Base-by-base conservation (phyloP, 2,329 filamentous ascomycete genomes). In the Ramularia collo-cygni region DNA sequence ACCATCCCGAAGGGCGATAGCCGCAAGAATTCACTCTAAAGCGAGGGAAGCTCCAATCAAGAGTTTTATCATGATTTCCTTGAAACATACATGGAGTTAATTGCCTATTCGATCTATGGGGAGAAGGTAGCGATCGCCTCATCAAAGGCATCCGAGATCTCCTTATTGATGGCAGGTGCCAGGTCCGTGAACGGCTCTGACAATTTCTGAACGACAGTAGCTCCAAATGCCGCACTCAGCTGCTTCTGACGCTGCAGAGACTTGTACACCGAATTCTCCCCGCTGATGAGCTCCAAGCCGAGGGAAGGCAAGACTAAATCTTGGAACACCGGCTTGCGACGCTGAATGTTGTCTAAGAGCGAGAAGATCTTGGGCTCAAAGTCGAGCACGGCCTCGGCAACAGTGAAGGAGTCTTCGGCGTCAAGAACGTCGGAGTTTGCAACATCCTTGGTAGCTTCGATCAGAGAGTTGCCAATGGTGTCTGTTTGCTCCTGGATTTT, bases 191-290 rank as follows among this genome's bases (percentile, higher is more conserved):
- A 33, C 6, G 31, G 31, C 15, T 33, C 31, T 3, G 31, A 19
- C 16, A 33, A 17, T 18, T 33, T 33, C 14, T 16, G n/a, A 12
- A 16, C 31, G 8, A 33, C 7, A 8, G 31, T 16, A 17, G 9
- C 14, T 16, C 31, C 15, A 18, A 33, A 33, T 12, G 31, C 16
- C 15, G 31, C 31, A 33, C 14, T 18, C 16, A 33, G n/a, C 31
- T 33, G 31, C 15, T 33, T 33, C 31, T 33, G 31, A 12, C 31
- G 13, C 31, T 33, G 31, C 15, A 33, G 31, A 16, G 15, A n/a
- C 14, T 33, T 12, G 12, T 33, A 18, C 16, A 33, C 31, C 15
- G 31, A 33, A n/a, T 16, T 31, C n/a, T 24, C 21, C 31, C 16
- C 14, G 10, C 31, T 33, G 8, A 33, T n/a, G 14, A 33, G 31